phyloP scores from a whole-genome alignment of 1,139 yeast species.

The Suhomyces panamericanus region DNA sequence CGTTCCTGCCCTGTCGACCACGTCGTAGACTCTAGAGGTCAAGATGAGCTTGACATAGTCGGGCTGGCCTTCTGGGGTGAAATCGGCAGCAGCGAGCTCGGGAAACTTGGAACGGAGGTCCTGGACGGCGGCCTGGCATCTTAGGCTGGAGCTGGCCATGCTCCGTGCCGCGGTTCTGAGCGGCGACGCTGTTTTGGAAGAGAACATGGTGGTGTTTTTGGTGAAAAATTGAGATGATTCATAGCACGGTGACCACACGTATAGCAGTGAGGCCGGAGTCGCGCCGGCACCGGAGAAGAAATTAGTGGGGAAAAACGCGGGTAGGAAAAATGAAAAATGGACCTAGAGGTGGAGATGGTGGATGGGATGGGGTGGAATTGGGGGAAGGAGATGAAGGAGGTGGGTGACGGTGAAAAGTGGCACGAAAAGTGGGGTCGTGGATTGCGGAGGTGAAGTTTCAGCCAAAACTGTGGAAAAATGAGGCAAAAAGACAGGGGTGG shows the following conservation, averaged over 20 bases:
- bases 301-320: neutral
- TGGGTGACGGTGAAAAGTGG: neutral
- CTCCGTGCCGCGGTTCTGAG: neutral
- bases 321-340: neutral
- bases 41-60: conserved; percentile 87
- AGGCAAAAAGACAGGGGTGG: too few relatives aligned
- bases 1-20: conserved; percentile 73
- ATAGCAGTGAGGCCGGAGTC: neutral
- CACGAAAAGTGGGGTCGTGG: neutral
- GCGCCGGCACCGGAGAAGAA: neutral
- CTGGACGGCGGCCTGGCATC: neutral
- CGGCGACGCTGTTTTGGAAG: neutral
- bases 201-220: conserved; percentile 2
- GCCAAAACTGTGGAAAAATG: neutral
- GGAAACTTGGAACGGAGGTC: conserved; percentile 34
- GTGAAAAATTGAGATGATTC: conserved; percentile 2
- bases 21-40: conserved; percentile 93
- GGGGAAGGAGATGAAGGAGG: too few relatives aligned
- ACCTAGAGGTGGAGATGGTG: neutral
- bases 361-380: neutral
- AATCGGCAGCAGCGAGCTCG: conserved; percentile 52
- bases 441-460: neutral
- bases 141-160: neutral
- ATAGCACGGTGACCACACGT: neutral
- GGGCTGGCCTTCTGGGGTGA: conserved; percentile 67